Evolutionary conservation across 2,329 filamentous ascomycete genomes (phyloP).

Genomic region (Xylaria sp.): DNA sequence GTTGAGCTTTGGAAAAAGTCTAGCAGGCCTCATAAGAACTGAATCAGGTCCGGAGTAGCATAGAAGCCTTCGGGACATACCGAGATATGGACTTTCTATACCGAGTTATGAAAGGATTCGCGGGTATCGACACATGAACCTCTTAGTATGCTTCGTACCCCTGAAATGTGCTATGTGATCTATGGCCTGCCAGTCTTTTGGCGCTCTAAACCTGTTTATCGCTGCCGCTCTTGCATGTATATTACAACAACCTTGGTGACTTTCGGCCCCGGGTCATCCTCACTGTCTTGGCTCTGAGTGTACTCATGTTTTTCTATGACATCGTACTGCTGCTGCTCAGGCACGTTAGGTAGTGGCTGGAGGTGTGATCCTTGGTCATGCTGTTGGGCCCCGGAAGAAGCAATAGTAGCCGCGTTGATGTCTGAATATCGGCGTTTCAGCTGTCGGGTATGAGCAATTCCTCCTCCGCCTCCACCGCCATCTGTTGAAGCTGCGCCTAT

Average conservation of each 20-base stretch:
- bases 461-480: not conserved
- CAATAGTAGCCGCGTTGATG: not conserved
- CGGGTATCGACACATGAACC: not conserved
- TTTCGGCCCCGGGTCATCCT: not conserved
- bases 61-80: not conserved
- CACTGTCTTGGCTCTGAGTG: not conserved
- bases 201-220: not conserved
- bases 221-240: slow-evolving; percentile 4
- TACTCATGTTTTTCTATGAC: not conserved
- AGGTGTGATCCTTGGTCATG: not conserved
- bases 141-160: not conserved
- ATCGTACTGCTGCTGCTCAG: not conserved
- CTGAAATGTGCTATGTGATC: not conserved
- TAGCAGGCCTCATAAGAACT: not conserved
- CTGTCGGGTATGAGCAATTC: not conserved
- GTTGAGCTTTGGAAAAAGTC: not conserved
- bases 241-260: slow-evolving; percentile 8
- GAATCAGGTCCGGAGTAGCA: not conserved
- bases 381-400: not conserved
- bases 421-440: not conserved
- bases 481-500: not conserved
- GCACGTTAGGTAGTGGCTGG: not conserved
- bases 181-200: not conserved
- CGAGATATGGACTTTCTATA: not conserved
- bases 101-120: not conserved